A percentile compares a stretch with the other conserved stretches of the same genome.
phyloP scores from a whole-genome alignment of 73 alveolate genomes.

The Tetrahymena thermophila region DNA sequence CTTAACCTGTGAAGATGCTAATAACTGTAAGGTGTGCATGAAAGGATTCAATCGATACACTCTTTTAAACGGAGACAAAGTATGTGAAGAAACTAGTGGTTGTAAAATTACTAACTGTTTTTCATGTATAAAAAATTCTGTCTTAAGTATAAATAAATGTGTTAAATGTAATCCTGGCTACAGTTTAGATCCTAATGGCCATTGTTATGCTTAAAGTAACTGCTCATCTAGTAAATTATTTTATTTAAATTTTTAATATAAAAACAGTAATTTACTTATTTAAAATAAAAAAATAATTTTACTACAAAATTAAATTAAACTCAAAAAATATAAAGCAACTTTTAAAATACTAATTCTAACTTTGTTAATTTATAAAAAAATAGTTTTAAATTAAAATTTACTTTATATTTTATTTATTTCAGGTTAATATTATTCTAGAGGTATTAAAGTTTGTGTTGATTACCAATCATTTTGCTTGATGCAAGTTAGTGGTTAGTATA shows the following conservation, averaged over 20 bases:
- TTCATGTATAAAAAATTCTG: neutral
- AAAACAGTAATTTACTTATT: too few species aligned
- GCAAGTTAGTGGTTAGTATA: neutral
- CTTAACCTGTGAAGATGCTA: neutral
- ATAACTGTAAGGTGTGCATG: neutral
- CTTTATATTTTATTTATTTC: neutral
- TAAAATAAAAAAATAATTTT: too few species aligned
- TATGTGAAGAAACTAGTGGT: neutral
- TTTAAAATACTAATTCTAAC: too few species aligned
- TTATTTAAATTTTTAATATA: neutral
- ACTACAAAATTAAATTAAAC: too few species aligned
- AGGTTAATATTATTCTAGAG: neutral
- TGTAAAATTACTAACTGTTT: neutral
- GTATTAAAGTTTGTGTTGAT: neutral
- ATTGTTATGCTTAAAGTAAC: neutral
- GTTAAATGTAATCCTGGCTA: neutral
- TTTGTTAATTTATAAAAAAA: neutral
- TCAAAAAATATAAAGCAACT: too few species aligned
- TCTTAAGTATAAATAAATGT: neutral
- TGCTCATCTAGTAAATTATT: neutral
- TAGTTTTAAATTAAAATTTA: neutral
- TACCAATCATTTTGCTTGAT: neutral
- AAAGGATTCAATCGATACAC: neutral
- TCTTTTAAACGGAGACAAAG: neutral
- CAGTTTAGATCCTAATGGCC: neutral